These are phyloP conservation scores for Pseudogymnoascus sp. DNA, from an alignment of 2,329 filamentous ascomycete species.

Conservation along the genomic window DNA sequence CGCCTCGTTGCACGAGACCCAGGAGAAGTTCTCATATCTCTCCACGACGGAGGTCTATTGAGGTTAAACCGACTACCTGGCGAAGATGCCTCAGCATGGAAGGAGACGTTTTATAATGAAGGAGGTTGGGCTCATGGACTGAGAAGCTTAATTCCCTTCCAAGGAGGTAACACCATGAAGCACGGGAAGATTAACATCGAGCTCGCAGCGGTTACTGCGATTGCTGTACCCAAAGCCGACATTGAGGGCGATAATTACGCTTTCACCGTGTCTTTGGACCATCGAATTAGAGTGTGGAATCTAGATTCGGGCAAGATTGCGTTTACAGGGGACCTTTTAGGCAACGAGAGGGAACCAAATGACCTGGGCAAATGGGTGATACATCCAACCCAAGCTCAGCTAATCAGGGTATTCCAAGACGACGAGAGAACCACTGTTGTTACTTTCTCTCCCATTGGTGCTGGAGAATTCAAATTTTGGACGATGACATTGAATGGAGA, in stretches of 20 bases:
- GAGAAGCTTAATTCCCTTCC: constrained; percentile 59
- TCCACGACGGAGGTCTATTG: constrained; percentile 72
- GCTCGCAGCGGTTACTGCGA: constrained; percentile 58
- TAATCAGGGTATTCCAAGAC: constrained; percentile 64
- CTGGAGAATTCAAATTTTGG: constrained; percentile 95
- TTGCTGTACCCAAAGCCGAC: constrained; percentile 44
- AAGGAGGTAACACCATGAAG: constrained; percentile 54
- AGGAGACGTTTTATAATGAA: constrained; percentile 65
- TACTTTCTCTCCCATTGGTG: constrained; percentile 81
- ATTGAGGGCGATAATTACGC: constrained; percentile 45
- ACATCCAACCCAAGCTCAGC: constrained; percentile 68
- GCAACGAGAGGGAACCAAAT: constrained; percentile 56
- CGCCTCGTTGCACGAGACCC: constrained; percentile 68
- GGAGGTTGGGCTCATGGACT: constrained; percentile 64
- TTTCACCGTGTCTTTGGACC: constrained; percentile 83
- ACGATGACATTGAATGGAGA: constrained; percentile 58
- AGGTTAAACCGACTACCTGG: constrained; percentile 56
- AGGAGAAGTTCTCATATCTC: constrained; percentile 69
- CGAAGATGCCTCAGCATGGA: constrained; percentile 51
- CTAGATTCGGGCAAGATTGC: constrained; percentile 71
- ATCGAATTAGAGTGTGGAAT: constrained; percentile 86
- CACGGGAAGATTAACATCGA: constrained; percentile 61
- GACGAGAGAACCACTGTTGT: constrained; percentile 54
- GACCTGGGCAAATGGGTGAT: constrained; percentile 69
- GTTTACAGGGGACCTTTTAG: constrained; percentile 69